phyloP scores from a whole-genome alignment of 192 early-diverging fungal genomes.

The Glomus cerebriforme region DNA sequence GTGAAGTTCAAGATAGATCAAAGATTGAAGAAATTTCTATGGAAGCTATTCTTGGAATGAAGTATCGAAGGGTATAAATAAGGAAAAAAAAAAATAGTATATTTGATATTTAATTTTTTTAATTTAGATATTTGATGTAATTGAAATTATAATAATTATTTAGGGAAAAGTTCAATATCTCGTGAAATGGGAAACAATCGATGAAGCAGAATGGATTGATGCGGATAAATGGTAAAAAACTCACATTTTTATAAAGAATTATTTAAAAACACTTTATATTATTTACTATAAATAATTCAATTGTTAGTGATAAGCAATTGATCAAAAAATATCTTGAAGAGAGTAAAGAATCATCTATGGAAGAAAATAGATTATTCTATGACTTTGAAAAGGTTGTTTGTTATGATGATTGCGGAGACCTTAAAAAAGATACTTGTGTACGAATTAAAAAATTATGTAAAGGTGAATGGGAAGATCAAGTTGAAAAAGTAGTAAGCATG shows the following conservation, averaged over 20 bases:
- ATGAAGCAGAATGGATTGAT: neutral
- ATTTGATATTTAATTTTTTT: no score
- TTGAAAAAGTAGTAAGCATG: neutral
- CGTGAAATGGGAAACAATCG: neutral
- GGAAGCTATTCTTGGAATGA: neutral
- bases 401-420: no score
- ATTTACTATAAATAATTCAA: neutral
- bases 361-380: neutral
- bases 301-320: neutral
- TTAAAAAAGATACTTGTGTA: neutral
- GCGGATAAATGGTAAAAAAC: neutral
- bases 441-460: neutral
- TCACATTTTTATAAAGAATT: no score
- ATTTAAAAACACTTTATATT: no score
- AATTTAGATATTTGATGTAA: no score
- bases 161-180: neutral
- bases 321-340: neutral
- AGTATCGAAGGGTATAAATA: neutral
- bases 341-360: neutral
- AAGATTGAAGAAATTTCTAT: neutral
- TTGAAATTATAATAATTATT: neutral
- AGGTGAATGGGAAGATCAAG: neutral
- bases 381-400: no score
- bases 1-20: neutral
- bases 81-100: neutral